Percentiles rank a stretch among this genome's conserved stretches.
These are phyloP conservation scores for Septoria linicola DNA, from an alignment of 2,329 filamentous ascomycete species.

Conservation along the genomic window DNA sequence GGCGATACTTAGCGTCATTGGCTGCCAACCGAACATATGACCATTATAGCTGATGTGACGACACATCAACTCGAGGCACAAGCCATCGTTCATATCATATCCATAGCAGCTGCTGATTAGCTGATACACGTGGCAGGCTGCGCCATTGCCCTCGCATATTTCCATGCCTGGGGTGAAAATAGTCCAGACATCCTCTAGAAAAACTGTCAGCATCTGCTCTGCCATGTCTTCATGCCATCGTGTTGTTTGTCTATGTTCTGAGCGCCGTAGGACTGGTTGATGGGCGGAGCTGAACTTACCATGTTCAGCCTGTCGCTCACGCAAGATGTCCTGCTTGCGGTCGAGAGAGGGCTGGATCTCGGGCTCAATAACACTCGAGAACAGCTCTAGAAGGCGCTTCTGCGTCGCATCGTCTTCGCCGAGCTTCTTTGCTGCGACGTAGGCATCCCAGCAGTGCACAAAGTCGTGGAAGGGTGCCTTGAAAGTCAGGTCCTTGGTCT, in stretches of 20 bases:
- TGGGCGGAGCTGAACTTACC: too few species aligned
- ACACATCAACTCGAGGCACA: too few species aligned
- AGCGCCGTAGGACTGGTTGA: too few species aligned
- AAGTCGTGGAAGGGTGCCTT: slow-evolving; percentile 39
- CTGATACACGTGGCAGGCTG: not conserved
- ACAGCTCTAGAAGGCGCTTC: slow-evolving; percentile 28
- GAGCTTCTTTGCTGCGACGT: slow-evolving; percentile 27
- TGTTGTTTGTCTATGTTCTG: too few species aligned
- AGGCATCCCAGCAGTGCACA: slow-evolving; percentile 38
- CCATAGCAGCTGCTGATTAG: slow-evolving; percentile 27
- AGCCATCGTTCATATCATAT: too few species aligned
- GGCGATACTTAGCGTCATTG: slow-evolving; percentile 14
- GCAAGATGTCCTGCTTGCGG: slow-evolving; percentile 9
- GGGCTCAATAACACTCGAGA: slow-evolving; percentile 27
- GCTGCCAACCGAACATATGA: slow-evolving; percentile 26
- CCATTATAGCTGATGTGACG: slow-evolving; percentile 35
- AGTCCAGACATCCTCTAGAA: slow-evolving; percentile 27
- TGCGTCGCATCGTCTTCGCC: not conserved
- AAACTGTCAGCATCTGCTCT: too few species aligned
- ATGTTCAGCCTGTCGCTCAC: slow-evolving; percentile 20
- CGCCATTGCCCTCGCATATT: not conserved
- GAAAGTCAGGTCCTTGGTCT: slow-evolving; percentile 37
- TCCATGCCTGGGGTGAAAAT: slow-evolving; percentile 7
- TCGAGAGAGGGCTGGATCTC: slow-evolving; percentile 18
- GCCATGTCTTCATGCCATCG: too few species aligned